Evolutionary conservation across 805 yeast genomes (phyloP), one percentile per base, ranked within the genome.

Genomic region (Saturnispora dispora): DNA sequence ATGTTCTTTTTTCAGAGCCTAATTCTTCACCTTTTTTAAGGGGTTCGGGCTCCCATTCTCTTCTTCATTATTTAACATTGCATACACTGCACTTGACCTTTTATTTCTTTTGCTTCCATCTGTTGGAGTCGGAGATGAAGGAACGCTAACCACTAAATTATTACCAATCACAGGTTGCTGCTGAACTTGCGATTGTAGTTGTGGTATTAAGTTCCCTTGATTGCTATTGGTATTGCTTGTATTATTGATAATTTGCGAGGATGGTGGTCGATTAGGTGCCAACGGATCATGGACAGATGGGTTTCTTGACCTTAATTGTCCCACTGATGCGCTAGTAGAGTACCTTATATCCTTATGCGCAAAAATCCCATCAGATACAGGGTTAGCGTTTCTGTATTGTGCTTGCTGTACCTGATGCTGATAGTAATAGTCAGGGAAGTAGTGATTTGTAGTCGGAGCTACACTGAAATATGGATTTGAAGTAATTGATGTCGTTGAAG

Each of bases 281-380:
- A 67, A 53, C 3, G 71, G 70, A 50, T 63, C 71, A 54, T 66
- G 66, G 18, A 73, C 68, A 13, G 77, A 72, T 33, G 65, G 61
- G 53, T 73, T 73, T 44, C 78, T 64, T 11, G 68, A 60, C 46
- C 62, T 59, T 37, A 47, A 53, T 7, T 42, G 17, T 6, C 66
- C 59, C 9, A 20, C 41, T 37, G 41, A 37, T 18, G 58, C 53
- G 2, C 53, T 44, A 2, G 49, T 11, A 7, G 69, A 62, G 50
- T 60, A 66, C 37, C 70, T 55, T 5, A 66, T 63, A 51, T 66
- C 69, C 32, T 63, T 66, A 33, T 64, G 66, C 11, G 63, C 52
- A 42, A 48, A 48, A 3, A 48, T 20, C 2, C 43, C 47, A 9
- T 33, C 36, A 15, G 18, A n/a, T 30, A 35, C 64, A 45, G 6